Conservation (phyloP, 2,329 filamentous ascomycete species). For the Hypoxylon sp. region DNA sequence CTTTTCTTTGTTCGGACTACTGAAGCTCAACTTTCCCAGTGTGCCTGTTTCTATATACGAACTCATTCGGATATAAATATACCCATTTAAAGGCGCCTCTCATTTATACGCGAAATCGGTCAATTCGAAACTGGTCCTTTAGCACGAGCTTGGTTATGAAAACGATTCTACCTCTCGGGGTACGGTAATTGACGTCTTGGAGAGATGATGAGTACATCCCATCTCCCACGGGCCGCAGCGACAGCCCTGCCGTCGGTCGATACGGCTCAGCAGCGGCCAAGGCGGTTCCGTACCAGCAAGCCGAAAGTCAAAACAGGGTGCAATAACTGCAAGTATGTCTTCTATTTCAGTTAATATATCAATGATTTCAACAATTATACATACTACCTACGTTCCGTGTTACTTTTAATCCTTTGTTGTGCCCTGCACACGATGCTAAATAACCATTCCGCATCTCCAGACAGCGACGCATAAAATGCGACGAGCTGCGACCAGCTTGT, state of each 20-base stretch:
- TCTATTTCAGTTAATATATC: too few species aligned
- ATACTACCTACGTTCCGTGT: too few species aligned
- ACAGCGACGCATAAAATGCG: constrained; percentile 71
- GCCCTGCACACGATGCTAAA: constrained; percentile 35
- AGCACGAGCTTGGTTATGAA: constrained; percentile 24
- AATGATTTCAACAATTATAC: too few species aligned
- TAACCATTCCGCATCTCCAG: constrained; percentile 48
- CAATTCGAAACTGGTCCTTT: not conserved
- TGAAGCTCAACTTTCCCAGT: constrained; percentile 14
- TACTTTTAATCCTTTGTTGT: constrained; percentile 10
- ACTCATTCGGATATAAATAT: not conserved
- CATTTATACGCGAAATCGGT: not conserved
- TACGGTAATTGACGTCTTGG: constrained; percentile 14
- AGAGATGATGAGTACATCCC: constrained; percentile 22
- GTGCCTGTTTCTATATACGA: constrained; percentile 2
- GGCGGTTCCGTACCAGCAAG: constrained; percentile 61
- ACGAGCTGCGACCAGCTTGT: constrained; percentile 69
- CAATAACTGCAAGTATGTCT: constrained; percentile 72
- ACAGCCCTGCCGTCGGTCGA: constrained; percentile 33
- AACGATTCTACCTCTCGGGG: constrained; percentile 6
- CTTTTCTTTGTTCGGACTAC: constrained; percentile 11
- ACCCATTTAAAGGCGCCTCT: not conserved
- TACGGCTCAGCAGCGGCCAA: constrained; percentile 47
- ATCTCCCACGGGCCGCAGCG: constrained; percentile 13
- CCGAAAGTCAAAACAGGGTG: constrained; percentile 74